Evolutionary conservation across 75 land plant genomes (phyloP), one percentile per base, ranked within the genome.

Genomic region (Cupressus sempervirens): DNA sequence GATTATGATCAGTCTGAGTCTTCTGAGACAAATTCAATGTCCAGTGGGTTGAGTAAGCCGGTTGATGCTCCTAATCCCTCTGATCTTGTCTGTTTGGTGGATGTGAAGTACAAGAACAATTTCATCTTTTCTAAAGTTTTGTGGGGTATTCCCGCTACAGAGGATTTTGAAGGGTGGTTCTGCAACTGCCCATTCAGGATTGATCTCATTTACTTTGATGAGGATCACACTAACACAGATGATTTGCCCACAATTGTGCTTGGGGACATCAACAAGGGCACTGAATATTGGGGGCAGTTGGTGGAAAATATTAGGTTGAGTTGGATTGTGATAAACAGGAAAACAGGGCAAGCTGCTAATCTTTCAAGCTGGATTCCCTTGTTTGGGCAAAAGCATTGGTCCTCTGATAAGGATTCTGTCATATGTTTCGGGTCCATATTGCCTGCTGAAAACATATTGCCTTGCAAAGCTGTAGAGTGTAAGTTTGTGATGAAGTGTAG

Each of bases 351-450:
- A 43, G 86, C 86, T 82, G 90, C 77, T 0, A 90, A 90, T 52
- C 84, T 90, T 18, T 83, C 91, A n/a, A 90, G 90, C 73, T 84
- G 90, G 90, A 86, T 40, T 29, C 87, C 91, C 2, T 45, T 90
- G 76, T 52, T 56, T 13, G 91, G 91, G 1, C 82, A 53, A 36
- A 45, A 83, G 67, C 87, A 88, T 67, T 90, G 85, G 90, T 87
- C 90, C 3, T 85, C 79, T 36, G 91, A 90, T 18, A 83, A 88
- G 36, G 84, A 90, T 15, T 88, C 67, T 46, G 54, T 86, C 5
- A 74, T 90, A 20, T 83, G 76, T 14, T 90, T 88, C 30, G 87
- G 90, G 1, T 85, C 90, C 14, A 84, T 90, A 40, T 45, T 90
- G 20, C 87, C 91, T 7, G 79, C 83, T 8, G 14, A 56, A 30